Evolutionary conservation across 2,329 filamentous ascomycete genomes (phyloP).

Genomic region (Zalaria sp.): DNA sequence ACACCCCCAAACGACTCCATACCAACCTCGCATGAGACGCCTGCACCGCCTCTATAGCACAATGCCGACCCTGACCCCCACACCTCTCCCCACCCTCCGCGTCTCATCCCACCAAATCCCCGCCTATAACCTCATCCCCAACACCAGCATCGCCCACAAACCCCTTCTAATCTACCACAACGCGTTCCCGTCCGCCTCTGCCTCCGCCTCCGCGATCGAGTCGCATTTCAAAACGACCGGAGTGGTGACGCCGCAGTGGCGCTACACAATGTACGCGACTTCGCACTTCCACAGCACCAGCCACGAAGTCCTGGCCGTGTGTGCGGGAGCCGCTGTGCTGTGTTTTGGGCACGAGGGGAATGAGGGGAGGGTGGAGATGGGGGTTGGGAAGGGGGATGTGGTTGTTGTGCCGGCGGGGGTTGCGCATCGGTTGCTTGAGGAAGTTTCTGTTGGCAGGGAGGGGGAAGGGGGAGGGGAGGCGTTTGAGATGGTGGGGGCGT

Average conservation of each 20-base stretch:
- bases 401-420: constrained; percentile 54
- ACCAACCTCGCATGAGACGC: too few species aligned
- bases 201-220: constrained; percentile 38
- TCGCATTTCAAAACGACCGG: constrained; percentile 38
- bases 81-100: constrained; percentile 34
- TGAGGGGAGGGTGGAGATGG: constrained; percentile 39
- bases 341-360: constrained; percentile 56
- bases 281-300: constrained; percentile 55
- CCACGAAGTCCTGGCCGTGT: constrained; percentile 52
- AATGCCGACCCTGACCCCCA: constrained; percentile 15
- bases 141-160: constrained; percentile 48
- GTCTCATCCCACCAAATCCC: constrained; percentile 48
- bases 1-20: too few species aligned
- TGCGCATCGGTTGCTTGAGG: constrained; percentile 46
- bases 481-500: constrained; percentile 55
- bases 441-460: constrained; percentile 34
- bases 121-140: constrained; percentile 42
- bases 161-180: constrained; percentile 53
- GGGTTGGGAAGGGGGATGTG: constrained; percentile 45
- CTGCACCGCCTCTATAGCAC: constrained; percentile 7
- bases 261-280: constrained; percentile 52
- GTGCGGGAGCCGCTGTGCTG: constrained; percentile 42
- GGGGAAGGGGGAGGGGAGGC: too few species aligned
- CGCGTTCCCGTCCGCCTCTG: constrained; percentile 32
- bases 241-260: constrained; percentile 50